Evolutionary conservation across 495 filamentous ascomycete genomes (phyloP).

Genomic region (Aspergillus funiculosus): DNA sequence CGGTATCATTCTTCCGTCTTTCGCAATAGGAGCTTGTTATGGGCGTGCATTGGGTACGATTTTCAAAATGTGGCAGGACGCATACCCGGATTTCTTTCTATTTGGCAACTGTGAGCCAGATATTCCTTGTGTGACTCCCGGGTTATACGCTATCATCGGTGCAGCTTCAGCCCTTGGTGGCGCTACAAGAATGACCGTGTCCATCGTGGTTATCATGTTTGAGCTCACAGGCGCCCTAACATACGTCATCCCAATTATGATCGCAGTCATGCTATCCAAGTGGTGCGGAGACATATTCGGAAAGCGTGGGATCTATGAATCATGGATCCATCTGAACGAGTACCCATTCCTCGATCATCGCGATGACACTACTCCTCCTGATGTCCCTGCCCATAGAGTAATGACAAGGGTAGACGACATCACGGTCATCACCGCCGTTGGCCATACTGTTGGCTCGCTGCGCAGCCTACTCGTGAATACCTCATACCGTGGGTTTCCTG

Average conservation of each 20-base stretch:
- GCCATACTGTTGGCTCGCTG: conserved; percentile 77
- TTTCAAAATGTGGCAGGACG: conserved; percentile 81
- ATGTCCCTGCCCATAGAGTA: conserved; percentile 74
- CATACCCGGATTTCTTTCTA: conserved; percentile 66
- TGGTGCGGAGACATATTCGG: conserved; percentile 98
- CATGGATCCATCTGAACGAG: conserved; percentile 93
- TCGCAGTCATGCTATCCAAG: conserved; percentile 97
- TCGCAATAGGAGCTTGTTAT: conserved; percentile 89
- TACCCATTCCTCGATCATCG: conserved; percentile 95
- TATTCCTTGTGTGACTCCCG: conserved; percentile 85
- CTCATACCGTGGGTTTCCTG: conserved; percentile 86
- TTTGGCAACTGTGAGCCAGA: conserved; percentile 84
- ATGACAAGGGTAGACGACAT: conserved; percentile 93
- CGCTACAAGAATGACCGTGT: conserved; percentile 93
- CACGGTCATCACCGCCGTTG: conserved; percentile 72
- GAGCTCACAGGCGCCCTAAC: conserved; percentile 94
- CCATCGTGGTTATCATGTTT: conserved; percentile 99
- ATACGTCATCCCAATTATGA: conserved; percentile 98
- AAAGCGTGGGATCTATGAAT: conserved; percentile 92
- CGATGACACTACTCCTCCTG: conserved; percentile 74
- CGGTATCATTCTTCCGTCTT: conserved; percentile 94
- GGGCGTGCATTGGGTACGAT: conserved; percentile 88
- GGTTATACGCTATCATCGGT: conserved; percentile 93
- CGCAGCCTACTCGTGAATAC: conserved; percentile 62
- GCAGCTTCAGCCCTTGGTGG: conserved; percentile 94